These are phyloP conservation scores for Hemileia vastatrix DNA, from an alignment of 1,284 basidiomycete genomes.

Conservation along the genomic window DNA sequence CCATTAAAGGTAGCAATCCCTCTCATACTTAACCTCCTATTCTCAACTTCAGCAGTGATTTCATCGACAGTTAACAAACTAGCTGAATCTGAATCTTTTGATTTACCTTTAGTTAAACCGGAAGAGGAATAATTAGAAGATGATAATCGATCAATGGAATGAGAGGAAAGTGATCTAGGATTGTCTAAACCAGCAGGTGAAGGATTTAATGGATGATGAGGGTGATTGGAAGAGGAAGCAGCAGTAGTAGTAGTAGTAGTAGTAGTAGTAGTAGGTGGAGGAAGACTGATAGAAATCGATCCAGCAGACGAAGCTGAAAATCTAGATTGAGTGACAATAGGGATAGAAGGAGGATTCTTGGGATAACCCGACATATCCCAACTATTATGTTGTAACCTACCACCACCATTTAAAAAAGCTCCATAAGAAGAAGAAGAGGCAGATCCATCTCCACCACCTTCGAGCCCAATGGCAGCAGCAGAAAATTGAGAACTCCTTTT, in stretches of 20 bases:
- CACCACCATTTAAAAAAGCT: background rate
- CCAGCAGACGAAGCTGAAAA: background rate
- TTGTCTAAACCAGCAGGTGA: background rate
- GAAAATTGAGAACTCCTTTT: constrained; percentile 12
- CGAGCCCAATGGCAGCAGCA: too few species aligned
- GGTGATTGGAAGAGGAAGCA: background rate
- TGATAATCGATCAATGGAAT: background rate
- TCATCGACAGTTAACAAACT: constrained; percentile 93
- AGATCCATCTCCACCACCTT: too few species aligned
- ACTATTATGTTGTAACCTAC: background rate
- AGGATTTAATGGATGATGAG: background rate
- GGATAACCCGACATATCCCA: constrained; percentile 18
- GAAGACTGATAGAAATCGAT: background rate
- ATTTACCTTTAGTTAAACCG: background rate
- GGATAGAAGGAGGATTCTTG: too few species aligned
- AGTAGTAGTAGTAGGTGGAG: background rate
- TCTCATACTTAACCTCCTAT: constrained; percentile 55
- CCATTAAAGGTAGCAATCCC: too few species aligned
- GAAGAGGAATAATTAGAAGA: background rate
- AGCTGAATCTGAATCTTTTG: constrained; percentile 74
- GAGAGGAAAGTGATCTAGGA: background rate
- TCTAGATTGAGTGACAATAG: constrained; percentile 3
- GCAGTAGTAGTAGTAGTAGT: background rate
- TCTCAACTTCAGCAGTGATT: constrained; percentile 93
- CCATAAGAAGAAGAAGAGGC: too few species aligned